Base-by-base conservation (phyloP, 306 rosid species). In the Lupinus albus region DNA sequence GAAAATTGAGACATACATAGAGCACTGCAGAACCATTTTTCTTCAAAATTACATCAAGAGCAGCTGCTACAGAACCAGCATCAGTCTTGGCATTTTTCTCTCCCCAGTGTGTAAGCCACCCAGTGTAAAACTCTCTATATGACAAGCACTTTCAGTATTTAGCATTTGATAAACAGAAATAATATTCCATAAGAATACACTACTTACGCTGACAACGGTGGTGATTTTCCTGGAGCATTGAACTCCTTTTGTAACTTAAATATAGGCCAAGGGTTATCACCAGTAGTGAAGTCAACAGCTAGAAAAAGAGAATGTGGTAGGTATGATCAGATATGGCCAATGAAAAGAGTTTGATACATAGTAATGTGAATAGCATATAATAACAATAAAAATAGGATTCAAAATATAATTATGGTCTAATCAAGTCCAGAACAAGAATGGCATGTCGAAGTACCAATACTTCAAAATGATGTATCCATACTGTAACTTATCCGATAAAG, bases 31-130 rank as follows among this genome's bases (percentile, higher is more conserved):
- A 93, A 53, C 96, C 96, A 75, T 93, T 89, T 75, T 75, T 80
- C 58, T 61, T 83, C 91, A 93, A 77, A 78, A 93, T 88, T 39
- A 78, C 80, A 65, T 83, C 77, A 79, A 93, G 85, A 33, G 85
- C 72, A 48, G 89, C 78, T 63, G 97, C 97, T 42, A 95, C 88
- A 70, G 64, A 78, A 71, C 83, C 77, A 70, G 98, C 97, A 60
- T 38, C 82, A 67, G 97, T 93, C 68, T 44, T 52, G 2, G 96
- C 94, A 69, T 70, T 76, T 62, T 72, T 72, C 79, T 93, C 98
- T 64, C 98, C 94, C 98, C 98, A 93, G 13, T 93, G 98, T 7
- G 96, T 93, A 68, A 93, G 94, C 98, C 98, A 93, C 21, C 97
- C 98, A 7, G 97, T 93, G 82, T 93, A 89, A 79, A 88, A 86